A percentile compares a stretch with the other conserved stretches of the same genome.
Evolutionary conservation across 139 green algal species (phyloP).

Genomic region (Picochlorum sp.): DNA sequence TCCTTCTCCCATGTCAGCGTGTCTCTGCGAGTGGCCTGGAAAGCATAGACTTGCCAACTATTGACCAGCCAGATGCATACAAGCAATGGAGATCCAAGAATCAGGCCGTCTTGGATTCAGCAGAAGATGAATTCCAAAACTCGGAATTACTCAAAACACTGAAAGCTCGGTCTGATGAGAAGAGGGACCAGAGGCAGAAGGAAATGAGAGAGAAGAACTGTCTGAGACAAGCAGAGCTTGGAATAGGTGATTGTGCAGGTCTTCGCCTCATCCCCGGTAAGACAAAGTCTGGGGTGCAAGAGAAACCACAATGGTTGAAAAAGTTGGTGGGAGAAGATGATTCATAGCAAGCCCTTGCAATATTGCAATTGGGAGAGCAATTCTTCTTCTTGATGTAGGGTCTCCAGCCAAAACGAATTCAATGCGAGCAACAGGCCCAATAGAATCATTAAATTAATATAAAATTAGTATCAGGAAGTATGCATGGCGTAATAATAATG

Average conservation of each 20-base stretch:
- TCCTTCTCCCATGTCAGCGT: neutral
- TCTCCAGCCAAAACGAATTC: no score
- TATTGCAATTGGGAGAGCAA: no score
- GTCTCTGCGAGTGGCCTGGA: neutral
- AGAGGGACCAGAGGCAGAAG: conserved; percentile 15
- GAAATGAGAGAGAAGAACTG: conserved; percentile 57
- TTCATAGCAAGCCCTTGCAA: no score
- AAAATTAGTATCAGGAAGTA: no score
- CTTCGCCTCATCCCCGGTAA: conserved; percentile 51
- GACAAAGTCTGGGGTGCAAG: conserved; percentile 50
- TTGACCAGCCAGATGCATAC: neutral
- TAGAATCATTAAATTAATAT: no score
- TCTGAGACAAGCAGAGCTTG: conserved; percentile 63
- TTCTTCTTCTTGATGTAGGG: no score
- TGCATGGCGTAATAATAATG: no score
- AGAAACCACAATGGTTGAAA: conserved; percentile 44
- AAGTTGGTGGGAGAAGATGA: conserved; percentile 37
- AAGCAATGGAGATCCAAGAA: neutral
- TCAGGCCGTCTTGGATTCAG: conserved; percentile 15
- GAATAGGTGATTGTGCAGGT: conserved; percentile 65
- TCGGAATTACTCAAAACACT: conserved; percentile 22
- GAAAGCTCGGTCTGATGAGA: conserved; percentile 20
- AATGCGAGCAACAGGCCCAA: no score
- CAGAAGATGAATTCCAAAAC: conserved; percentile 26
- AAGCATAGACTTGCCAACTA: neutral